Evolutionary conservation across 2,329 filamentous ascomycete genomes (phyloP), one percentile per base, ranked within the genome.

Genomic region (Tolypocladium cylindrosporum): DNA sequence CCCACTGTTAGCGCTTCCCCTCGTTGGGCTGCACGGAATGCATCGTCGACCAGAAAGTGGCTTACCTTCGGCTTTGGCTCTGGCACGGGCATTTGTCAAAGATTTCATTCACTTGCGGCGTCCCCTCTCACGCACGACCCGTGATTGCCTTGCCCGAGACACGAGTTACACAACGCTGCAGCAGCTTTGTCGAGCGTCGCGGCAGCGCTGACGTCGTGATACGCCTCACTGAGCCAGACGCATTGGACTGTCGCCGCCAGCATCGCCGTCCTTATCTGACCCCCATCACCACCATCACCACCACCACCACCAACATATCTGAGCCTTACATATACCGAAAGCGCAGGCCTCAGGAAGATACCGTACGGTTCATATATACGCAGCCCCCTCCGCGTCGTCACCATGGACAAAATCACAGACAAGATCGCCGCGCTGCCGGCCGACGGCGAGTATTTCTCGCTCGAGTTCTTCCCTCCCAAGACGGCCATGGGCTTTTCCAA

Each of bases 381-480:
- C 42, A 24, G 27, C 42, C 13, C 40, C 53, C 43, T 10, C 39
- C 9, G 3, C 54, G 7, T 16, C 42, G 48, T 11, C 64, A 60
- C 58, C 61, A 90, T 90, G 87, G 88, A 91, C 77, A 94, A 90
- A 76, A 92, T 97, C 71, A 96, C 91, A 62, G 89, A 95, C 80
- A 96, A 96, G 80, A 93, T 97, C 70, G 89, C 90, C 75, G 90
- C 91, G 61, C 77, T 99, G 77, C 89, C 90, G 72, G 83, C 87
- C 63, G 85, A 90, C 73, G 83, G 84, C 63, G 86, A 83, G 71
- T 97, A 94, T 79, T 96, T 96, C 76, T 97, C 94, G 54, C 87
- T 97, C 74, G 94, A 99, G 77, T 99, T 99, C 84, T 99, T 99
- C 77, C 94, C 94, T 64, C 94, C 94, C 62, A 99, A 97, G 79